These are phyloP conservation scores for Cinnamomum micranthum DNA, from an alignment of 164 flowering plant genomes.

Conservation along the genomic window DNA sequence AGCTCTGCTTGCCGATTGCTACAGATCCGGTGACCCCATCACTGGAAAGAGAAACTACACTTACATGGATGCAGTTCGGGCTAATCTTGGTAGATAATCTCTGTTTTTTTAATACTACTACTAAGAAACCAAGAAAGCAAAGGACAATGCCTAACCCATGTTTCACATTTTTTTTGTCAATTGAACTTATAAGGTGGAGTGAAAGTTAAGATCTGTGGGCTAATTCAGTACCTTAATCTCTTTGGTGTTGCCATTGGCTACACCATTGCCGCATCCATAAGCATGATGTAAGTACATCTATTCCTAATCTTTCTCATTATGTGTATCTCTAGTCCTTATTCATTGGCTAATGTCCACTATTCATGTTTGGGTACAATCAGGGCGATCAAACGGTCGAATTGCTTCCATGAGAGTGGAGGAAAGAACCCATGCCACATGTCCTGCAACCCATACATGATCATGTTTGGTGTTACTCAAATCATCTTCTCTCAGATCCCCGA, in stretches of 20 bases:
- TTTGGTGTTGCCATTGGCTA: constrained; percentile 71
- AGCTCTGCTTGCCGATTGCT: constrained; percentile 44
- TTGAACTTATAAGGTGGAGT: constrained; percentile 39
- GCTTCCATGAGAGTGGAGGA: constrained; percentile 40
- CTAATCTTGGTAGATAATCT: constrained; percentile 33
- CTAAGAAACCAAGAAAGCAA: neutral
- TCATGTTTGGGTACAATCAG: constrained; percentile 19
- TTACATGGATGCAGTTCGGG: constrained; percentile 56
- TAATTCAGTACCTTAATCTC: constrained; percentile 61
- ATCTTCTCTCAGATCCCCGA: constrained; percentile 22
- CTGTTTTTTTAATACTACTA: neutral
- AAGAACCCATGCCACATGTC: constrained; percentile 39
- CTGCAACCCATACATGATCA: constrained; percentile 53
- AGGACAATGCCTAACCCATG: neutral
- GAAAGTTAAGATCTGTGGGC: constrained; percentile 50
- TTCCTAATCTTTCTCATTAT: neutral
- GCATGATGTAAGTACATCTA: constrained; percentile 30
- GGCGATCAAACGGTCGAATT: constrained; percentile 49
- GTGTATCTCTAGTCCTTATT: neutral
- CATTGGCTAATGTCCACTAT: neutral
- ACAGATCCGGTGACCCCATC: constrained; percentile 41
- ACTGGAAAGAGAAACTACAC: constrained; percentile 56
- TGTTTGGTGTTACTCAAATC: constrained; percentile 34
- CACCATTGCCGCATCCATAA: constrained; percentile 71
- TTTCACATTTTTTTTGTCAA: neutral